These are phyloP conservation scores for Candida peoriensis DNA, from an alignment of 805 yeast genomes.

Conservation along the genomic window DNA sequence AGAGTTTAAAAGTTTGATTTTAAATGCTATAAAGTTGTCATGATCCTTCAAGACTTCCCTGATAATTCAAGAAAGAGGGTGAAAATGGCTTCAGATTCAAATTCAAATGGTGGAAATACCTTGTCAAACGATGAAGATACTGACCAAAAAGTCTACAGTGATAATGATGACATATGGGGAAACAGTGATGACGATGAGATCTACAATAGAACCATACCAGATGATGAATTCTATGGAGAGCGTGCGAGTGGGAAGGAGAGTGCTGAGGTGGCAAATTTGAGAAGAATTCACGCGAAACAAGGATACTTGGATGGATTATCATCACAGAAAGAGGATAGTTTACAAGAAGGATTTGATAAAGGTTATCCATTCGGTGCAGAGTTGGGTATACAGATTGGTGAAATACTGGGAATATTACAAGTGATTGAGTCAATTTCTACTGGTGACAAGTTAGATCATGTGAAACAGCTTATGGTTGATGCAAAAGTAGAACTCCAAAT, in stretches of 20 bases:
- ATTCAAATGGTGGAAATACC: too few relatives aligned
- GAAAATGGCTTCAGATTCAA: conserved; percentile 2
- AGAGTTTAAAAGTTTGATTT: too few relatives aligned
- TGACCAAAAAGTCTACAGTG: neutral
- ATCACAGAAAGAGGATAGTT: conserved; percentile 55
- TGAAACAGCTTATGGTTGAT: conserved; percentile 21
- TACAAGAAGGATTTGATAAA: conserved; percentile 77
- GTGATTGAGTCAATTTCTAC: conserved; percentile 16
- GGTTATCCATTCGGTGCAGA: conserved; percentile 75
- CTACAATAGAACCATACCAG: conserved; percentile 9
- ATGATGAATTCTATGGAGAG: conserved; percentile 34
- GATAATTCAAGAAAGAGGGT: neutral
- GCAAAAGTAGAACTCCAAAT: conserved; percentile 56
- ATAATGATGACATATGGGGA: conserved; percentile 29
- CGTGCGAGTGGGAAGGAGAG: conserved; percentile 13
- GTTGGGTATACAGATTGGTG: conserved; percentile 64
- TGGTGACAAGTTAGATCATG: conserved; percentile 16
- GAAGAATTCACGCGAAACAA: conserved; percentile 64
- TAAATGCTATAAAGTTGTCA: too few relatives aligned
- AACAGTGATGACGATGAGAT: conserved; percentile 27
- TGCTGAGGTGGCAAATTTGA: conserved; percentile 34
- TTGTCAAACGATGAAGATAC: too few relatives aligned
- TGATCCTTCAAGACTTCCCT: neutral
- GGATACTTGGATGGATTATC: conserved; percentile 84
- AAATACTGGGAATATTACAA: conserved; percentile 51